Evolutionary conservation across 75 land plant species (phyloP), one percentile per base, ranked within the genome.

Genomic region (Adiantum capillusveneris): DNA sequence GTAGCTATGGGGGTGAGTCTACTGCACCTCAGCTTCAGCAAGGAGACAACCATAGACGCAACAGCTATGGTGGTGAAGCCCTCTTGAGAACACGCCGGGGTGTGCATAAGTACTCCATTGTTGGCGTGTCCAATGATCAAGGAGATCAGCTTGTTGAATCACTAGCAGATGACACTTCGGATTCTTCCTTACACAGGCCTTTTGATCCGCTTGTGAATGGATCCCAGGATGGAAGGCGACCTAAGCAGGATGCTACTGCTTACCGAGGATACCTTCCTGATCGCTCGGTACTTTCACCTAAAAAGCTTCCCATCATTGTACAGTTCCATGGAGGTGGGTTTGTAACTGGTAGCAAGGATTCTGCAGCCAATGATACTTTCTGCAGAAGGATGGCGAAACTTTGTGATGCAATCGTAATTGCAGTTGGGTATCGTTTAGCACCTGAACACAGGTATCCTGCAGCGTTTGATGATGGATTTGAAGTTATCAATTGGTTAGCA

Each of bases 321-420:
- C 93, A 91, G 73, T 91, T 91, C 57, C 97, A 91, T 28, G 88
- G 88, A 0, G 97, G 97, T 2, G 97, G 80, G 31, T 91, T 88
- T 66, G 82, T 87, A 14, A 56, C 73, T 24, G 97, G 93, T 34
- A 71, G 81, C 65, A 72, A 74, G 30, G 86, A 82, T 56, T 80
- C 97, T 34, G 63, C 39, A 17, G 72, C 93, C 27, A 91, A 87
- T 57, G 97, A 91, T 74, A 65, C 65, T 46, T 87, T 87, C 22
- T 91, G 97, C 44, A 31, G 93, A 65, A 37, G 97, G 57, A 82
- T 91, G 29, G 93, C 88, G 6, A 82, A 78, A 46, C 26, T 70
- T 31, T 82, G 83, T 44, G 88, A 87, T 53, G 85, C 68, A 34
- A 78, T 91, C 20, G 93, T 87, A 21, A 46, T 91, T 7, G 85